phyloP scores from a whole-genome alignment of 202 grass and related monocot genomes.

The Panicum virgatum region DNA sequence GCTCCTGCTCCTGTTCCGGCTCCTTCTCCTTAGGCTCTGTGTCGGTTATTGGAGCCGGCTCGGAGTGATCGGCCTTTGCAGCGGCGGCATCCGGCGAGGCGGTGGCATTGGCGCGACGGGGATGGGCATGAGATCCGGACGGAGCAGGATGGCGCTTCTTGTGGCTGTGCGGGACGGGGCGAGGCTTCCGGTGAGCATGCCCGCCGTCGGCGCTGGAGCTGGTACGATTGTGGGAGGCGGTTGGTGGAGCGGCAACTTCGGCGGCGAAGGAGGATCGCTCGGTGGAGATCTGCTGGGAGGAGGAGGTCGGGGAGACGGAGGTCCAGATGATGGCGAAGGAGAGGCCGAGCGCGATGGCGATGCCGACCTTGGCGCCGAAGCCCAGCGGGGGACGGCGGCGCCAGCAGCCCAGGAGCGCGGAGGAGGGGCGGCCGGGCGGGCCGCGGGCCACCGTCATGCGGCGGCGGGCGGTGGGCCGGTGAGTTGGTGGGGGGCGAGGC shows the following conservation, averaged over 20 bases:
- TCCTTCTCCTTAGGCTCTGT: constrained; percentile 34
- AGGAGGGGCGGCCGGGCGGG: constrained; percentile 32
- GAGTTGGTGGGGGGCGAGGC: constrained; percentile 28
- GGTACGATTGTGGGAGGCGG: constrained; percentile 5
- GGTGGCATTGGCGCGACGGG: constrained; percentile 49
- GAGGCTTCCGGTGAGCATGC: constrained; percentile 43
- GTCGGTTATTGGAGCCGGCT: constrained; percentile 20
- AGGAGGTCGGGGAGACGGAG: constrained; percentile 58
- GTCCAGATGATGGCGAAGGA: constrained; percentile 80
- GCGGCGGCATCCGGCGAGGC: constrained; percentile 23
- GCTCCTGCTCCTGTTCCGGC: constrained; percentile 29
- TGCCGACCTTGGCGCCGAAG: constrained; percentile 70
- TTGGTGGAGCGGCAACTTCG: constrained; percentile 52
- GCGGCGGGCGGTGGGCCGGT: constrained; percentile 23
- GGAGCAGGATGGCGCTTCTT: constrained; percentile 40
- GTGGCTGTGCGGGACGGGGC: constrained; percentile 13
- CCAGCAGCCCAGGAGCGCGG: constrained; percentile 47
- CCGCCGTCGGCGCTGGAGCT: not conserved
- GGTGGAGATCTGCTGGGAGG: constrained; percentile 66
- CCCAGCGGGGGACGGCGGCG: constrained; percentile 62
- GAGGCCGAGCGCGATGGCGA: constrained; percentile 78
- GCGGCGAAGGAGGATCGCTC: constrained; percentile 74
- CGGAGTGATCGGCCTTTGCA: constrained; percentile 43
- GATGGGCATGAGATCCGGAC: constrained; percentile 39
- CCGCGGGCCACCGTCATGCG: constrained; percentile 56